These are phyloP conservation scores for Ganoderma multipileum DNA, from an alignment of 1,284 basidiomycete species.

Conservation along the genomic window DNA sequence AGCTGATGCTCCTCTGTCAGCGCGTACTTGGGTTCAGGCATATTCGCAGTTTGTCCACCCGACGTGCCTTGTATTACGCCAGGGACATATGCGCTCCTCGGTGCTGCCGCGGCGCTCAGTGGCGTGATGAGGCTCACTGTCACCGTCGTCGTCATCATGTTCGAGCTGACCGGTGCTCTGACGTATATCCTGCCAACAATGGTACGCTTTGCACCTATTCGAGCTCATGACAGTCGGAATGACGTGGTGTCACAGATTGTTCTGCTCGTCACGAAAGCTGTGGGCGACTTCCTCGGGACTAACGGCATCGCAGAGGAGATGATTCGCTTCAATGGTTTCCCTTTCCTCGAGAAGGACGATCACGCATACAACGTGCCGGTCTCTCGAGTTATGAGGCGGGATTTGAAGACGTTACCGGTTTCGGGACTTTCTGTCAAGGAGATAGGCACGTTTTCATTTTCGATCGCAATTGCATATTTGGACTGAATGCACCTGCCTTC, in stretches of 20 bases:
- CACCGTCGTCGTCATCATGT: constrained; percentile 98
- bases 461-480: background rate
- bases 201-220: constrained; percentile 55
- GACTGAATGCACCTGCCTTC: constrained; percentile 7
- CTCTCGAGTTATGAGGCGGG: constrained; percentile 87
- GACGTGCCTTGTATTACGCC: constrained; percentile 98
- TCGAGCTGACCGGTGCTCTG: constrained; percentile 97
- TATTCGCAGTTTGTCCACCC: constrained; percentile 91
- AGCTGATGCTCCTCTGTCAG: constrained; percentile 47
- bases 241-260: constrained; percentile 72
- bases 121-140: constrained; percentile 98
- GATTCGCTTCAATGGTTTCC: constrained; percentile 97
- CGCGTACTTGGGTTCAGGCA: constrained; percentile 81
- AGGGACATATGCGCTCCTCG: constrained; percentile 95
- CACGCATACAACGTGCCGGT: constrained; percentile 92
- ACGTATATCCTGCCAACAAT: constrained; percentile 99
- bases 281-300: constrained; percentile 94
- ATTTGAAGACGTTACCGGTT: constrained; percentile 77
- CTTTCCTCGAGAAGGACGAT: constrained; percentile 94
- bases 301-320: constrained; percentile 97
- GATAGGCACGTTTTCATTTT: constrained; percentile 60
- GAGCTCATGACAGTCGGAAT: background rate
- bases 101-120: constrained; percentile 93
- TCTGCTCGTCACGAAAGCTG: constrained; percentile 94
- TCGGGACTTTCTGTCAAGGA: constrained; percentile 80